Conservation (phyloP, 2,329 filamentous ascomycete species). For the Colletotrichum costaricense region DNA sequence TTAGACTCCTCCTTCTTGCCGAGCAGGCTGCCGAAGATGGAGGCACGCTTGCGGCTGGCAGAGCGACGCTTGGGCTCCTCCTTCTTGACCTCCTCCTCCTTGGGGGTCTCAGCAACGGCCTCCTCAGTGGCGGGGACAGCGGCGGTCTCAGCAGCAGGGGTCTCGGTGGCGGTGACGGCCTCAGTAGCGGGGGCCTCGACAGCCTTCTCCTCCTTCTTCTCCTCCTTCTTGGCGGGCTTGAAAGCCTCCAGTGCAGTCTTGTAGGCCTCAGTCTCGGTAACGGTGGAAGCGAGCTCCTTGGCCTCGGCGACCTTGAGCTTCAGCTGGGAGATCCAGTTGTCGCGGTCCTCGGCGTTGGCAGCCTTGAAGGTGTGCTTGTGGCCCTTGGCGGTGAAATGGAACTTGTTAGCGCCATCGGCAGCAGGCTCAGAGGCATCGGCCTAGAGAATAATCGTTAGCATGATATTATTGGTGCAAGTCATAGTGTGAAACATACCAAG, state of each 20-base stretch:
- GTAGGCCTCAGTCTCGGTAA: constrained; percentile 86
- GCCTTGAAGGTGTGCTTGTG: constrained; percentile 98
- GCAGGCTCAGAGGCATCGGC: constrained; percentile 76
- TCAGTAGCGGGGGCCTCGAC: constrained; percentile 52
- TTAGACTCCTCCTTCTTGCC: constrained; percentile 66
- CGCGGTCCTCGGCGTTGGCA: constrained; percentile 77
- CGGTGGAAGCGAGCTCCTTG: constrained; percentile 79
- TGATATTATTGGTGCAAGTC: neutral
- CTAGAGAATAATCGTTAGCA: constrained; percentile 51
- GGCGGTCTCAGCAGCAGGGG: constrained; percentile 42
- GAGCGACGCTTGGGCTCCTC: constrained; percentile 72
- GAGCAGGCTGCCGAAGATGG: constrained; percentile 69
- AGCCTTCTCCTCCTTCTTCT: constrained; percentile 61
- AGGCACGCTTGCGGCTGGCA: constrained; percentile 73
- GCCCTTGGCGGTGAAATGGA: constrained; percentile 85
- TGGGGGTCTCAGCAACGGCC: constrained; percentile 48
- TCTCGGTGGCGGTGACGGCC: constrained; percentile 45
- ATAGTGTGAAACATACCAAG: constrained; percentile 69
- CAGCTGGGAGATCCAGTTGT: constrained; percentile 89
- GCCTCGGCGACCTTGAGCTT: constrained; percentile 87
- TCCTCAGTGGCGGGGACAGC: constrained; percentile 43
- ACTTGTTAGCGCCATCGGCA: constrained; percentile 82
- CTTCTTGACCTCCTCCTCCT: constrained; percentile 59
- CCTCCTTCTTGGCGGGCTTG: constrained; percentile 58
- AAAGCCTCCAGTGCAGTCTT: constrained; percentile 84